These are phyloP conservation scores for Elsinoe fawcettii DNA, from an alignment of 2,329 filamentous ascomycete genomes.

Conservation along the genomic window DNA sequence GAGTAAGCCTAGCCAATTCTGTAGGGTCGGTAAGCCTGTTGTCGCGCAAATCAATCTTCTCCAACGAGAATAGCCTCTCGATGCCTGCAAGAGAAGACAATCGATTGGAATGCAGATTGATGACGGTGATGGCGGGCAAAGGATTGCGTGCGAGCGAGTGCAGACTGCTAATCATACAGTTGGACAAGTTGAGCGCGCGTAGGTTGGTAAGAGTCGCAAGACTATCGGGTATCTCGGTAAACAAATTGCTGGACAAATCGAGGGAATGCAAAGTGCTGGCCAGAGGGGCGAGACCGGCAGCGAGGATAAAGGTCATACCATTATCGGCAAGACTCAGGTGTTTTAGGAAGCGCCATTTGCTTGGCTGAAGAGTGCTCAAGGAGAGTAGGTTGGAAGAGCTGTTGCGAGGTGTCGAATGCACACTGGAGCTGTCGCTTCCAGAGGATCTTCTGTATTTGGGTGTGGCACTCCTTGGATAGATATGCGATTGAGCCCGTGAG, in stretches of 20 bases:
- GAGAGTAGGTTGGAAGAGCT: conserved; percentile 72
- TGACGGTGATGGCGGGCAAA: conserved; percentile 82
- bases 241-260: conserved; percentile 86
- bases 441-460: conserved; percentile 81
- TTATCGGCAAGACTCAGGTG: conserved; percentile 92
- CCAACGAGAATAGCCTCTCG: conserved; percentile 78
- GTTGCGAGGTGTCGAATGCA: conserved; percentile 48
- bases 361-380: conserved; percentile 64
- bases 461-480: conserved; percentile 53
- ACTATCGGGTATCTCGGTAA: conserved; percentile 89
- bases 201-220: conserved; percentile 76
- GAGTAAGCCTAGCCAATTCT: conserved; percentile 80
- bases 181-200: conserved; percentile 85
- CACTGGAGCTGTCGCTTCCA: conserved; percentile 81
- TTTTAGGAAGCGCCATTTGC: conserved; percentile 91
- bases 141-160: conserved; percentile 80
- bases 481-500: conserved; percentile 63
- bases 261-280: conserved; percentile 84
- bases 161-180: conserved; percentile 95
- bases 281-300: conserved; percentile 68
- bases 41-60: conserved; percentile 83
- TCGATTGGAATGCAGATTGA: conserved; percentile 85
- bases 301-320: conserved; percentile 70
- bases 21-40: conserved; percentile 86
- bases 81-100: conserved; percentile 81